A percentile compares a stretch with the other conserved stretches of the same genome.
Conservation (phyloP, 768 basidiomycete species). For the Piloderma croceum region DNA sequence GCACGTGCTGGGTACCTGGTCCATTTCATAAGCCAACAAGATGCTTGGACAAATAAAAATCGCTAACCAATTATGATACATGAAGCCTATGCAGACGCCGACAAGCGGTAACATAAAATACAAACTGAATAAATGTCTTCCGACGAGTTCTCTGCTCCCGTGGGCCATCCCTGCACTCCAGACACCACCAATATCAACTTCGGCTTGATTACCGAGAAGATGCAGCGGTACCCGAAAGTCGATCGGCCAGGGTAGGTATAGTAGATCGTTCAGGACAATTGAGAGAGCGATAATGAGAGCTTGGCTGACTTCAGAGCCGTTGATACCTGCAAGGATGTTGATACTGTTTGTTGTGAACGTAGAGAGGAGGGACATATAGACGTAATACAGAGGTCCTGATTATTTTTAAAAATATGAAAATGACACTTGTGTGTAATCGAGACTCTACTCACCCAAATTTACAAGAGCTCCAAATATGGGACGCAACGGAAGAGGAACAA, state of each 20-base stretch:
- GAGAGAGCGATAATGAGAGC: constrained; percentile 88
- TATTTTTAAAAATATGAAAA: constrained; percentile 3
- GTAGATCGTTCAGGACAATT: constrained; percentile 84
- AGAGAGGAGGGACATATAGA: constrained; percentile 94
- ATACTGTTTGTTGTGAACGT: constrained; percentile 98
- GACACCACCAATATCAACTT: constrained; percentile 70
- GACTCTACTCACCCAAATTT: constrained; percentile 66
- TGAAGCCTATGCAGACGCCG: constrained; percentile 82
- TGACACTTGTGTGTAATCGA: neutral
- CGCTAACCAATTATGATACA: constrained; percentile 93
- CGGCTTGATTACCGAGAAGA: constrained; percentile 58
- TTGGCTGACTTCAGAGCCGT: constrained; percentile 93
- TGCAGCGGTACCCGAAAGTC: constrained; percentile 69
- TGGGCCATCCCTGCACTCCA: constrained; percentile 83
- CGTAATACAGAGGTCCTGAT: constrained; percentile 87
- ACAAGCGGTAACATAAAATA: constrained; percentile 97
- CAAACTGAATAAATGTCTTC: constrained; percentile 89
- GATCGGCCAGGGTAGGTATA: constrained; percentile 89
- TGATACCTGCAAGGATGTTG: constrained; percentile 97
- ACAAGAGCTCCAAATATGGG: constrained; percentile 68
- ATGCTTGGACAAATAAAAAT: neutral
- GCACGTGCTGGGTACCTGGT: constrained; percentile 90
- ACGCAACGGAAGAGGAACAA: constrained; percentile 82
- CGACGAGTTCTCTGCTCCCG: constrained; percentile 81
- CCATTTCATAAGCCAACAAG: constrained; percentile 3